These are phyloP conservation scores for Arxiozyma bovina DNA, from an alignment of 1,139 yeast species.

Conservation along the genomic window DNA sequence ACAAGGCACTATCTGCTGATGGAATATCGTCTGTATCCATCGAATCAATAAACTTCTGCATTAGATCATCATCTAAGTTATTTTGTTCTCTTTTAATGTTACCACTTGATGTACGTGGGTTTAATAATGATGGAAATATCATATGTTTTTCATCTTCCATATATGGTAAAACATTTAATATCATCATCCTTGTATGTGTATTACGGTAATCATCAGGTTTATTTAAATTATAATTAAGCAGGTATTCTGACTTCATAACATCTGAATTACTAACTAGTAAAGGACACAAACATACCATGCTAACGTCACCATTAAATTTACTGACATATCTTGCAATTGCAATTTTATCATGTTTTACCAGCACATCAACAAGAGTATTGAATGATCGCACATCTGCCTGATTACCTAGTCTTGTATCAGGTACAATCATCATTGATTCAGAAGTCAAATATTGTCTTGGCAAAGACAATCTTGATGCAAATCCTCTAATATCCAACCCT, in stretches of 20 bases:
- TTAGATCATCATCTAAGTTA: conserved; percentile 16
- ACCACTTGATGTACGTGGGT: conserved; percentile 32
- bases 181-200: conserved; percentile 24
- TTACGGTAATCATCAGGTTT: neutral
- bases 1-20: neutral
- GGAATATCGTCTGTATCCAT: conserved; percentile 17
- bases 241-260: conserved; percentile 3
- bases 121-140: conserved; percentile 45
- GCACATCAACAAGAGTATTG: conserved; percentile 46
- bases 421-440: conserved; percentile 51
- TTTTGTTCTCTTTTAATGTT: conserved; percentile 23
- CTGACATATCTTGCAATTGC: conserved; percentile 59
- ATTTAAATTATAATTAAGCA: neutral
- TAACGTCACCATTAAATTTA: conserved; percentile 41
- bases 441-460: conserved; percentile 54
- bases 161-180: conserved; percentile 54
- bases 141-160: conserved; percentile 68
- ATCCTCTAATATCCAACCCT: conserved; percentile 59
- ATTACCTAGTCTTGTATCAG: conserved; percentile 33
- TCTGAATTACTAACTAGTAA: conserved; percentile 12
- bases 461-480: conserved; percentile 38
- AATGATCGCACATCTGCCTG: conserved; percentile 39
- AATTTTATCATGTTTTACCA: conserved; percentile 41
- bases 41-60: conserved; percentile 22
- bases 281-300: conserved; percentile 54